phyloP scores from a whole-genome alignment of 805 yeast genomes.

The Priceomyces melissophilus region DNA sequence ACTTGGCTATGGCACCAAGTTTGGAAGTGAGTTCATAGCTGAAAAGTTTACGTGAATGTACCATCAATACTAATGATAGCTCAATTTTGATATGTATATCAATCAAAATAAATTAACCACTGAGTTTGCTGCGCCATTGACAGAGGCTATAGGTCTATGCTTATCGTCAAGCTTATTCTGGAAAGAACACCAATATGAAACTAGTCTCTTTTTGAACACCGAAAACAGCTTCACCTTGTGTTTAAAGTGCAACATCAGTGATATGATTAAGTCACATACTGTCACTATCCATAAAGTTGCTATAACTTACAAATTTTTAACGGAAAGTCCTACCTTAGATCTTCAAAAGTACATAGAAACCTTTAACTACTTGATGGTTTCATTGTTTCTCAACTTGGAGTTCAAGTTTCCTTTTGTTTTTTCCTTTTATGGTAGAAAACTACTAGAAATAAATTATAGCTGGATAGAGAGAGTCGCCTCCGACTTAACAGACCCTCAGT shows the following conservation, averaged over 20 bases:
- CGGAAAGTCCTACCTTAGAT: slow-evolving; percentile 3
- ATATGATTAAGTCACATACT: slow-evolving; percentile 2
- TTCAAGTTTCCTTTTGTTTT: slow-evolving; percentile 26
- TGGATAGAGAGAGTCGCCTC: slow-evolving; percentile 9
- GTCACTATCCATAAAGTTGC: background rate
- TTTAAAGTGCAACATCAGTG: slow-evolving; percentile 10
- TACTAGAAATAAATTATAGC: slow-evolving; percentile 19
- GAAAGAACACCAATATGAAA: slow-evolving; percentile 9
- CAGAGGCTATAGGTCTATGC: slow-evolving; percentile 10
- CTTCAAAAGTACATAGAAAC: slow-evolving; percentile 8
- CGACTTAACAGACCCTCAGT: slow-evolving; percentile 1
- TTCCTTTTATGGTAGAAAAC: slow-evolving; percentile 25
- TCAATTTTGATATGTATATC: slow-evolving; percentile 10
- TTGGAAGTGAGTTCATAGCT: slow-evolving; percentile 2
- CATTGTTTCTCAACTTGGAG: slow-evolving; percentile 27
- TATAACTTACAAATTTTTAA: slow-evolving; percentile 1
- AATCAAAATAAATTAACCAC: slow-evolving; percentile 8
- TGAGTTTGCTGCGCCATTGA: slow-evolving; percentile 7
- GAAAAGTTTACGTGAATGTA: background rate
- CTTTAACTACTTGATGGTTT: slow-evolving; percentile 19
- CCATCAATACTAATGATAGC: slow-evolving; percentile 3
- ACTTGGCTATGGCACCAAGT: slow-evolving; percentile 1
- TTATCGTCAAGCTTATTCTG: slow-evolving; percentile 6
- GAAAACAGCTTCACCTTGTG: slow-evolving; percentile 6
- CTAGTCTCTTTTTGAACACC: slow-evolving; percentile 6